These are phyloP conservation scores for Irpex sp. DNA, from an alignment of 1,284 basidiomycete species.

Conservation along the genomic window DNA sequence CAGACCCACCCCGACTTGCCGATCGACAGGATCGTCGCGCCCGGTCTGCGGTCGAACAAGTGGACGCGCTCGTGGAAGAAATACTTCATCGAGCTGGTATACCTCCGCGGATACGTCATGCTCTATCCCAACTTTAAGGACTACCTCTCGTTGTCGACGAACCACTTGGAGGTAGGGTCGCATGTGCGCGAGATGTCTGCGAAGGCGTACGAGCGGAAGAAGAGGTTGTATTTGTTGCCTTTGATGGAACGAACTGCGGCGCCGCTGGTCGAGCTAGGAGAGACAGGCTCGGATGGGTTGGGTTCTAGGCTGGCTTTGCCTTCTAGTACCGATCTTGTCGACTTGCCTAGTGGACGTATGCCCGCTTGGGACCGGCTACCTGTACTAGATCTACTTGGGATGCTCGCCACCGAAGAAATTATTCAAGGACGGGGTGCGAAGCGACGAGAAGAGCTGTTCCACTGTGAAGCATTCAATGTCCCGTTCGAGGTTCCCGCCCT, in stretches of 20 bases:
- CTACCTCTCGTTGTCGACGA: conserved; percentile 75
- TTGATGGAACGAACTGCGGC: conserved; percentile 47
- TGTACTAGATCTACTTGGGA: conserved; percentile 67
- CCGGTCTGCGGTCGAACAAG: conserved; percentile 69
- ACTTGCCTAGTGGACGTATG: conserved; percentile 51
- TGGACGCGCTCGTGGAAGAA: conserved; percentile 85
- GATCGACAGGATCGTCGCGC: conserved; percentile 53
- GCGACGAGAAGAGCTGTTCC: conserved; percentile 22
- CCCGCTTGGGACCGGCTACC: conserved; percentile 57
- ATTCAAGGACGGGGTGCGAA: conserved; percentile 37
- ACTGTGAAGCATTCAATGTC: conserved; percentile 4
- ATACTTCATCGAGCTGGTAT: conserved; percentile 82
- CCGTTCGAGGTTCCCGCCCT: conserved; percentile 2
- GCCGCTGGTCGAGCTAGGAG: background rate
- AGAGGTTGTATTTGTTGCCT: conserved; percentile 62
- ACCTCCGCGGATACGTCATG: conserved; percentile 79
- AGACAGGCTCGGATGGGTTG: background rate
- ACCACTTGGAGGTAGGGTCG: conserved; percentile 78
- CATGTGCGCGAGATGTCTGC: conserved; percentile 63
- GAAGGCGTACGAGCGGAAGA: conserved; percentile 51
- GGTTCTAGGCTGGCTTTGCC: background rate
- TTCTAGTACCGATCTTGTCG: conserved; percentile 39
- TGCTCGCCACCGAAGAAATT: conserved; percentile 41
- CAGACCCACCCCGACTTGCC: conserved; percentile 33
- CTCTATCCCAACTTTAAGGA: conserved; percentile 78